Evolutionary conservation across 129 eudicot species (phyloP), one percentile per base, ranked within the genome.

Genomic region (Artemisia argyi): DNA sequence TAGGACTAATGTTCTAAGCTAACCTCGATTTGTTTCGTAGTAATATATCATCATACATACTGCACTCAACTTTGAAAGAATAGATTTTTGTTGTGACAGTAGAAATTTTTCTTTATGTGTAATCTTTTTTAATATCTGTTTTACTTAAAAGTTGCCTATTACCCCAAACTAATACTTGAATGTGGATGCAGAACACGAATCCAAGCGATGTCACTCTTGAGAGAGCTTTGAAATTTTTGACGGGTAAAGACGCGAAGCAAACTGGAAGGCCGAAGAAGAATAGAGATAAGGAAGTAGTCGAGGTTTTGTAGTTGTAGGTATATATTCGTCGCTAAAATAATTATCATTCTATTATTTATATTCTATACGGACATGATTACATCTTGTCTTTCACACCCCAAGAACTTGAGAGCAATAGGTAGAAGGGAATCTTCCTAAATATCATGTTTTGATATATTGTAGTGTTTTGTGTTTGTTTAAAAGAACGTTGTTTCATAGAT

Each of bases 221-320:
- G 80, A 87, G 82, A 84, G 98, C 96, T 11, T 16, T 93, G 85
- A 39, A 80, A 81, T 77, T 89, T 76, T 82, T 93, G 73, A 16
- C 53, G 58, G 66, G 98, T 73, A 85, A 87, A 78, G 90, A 85
- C 66, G 96, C 84, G n/a, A 86, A 74, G 76, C 81, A 77, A 76
- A 70, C 82, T 35, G 95, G 98, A 18, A 78, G 96, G 71, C 98
- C 98, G 1, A 86, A 83, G 88, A 75, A 57, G 72, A 79, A 72
- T 62, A 83, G 63, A 71, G 68, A 71, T 10, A 84, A 81, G 77
- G 74, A 63, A 59, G 54, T 22, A 56, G 70, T 73, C 32, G 88
- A 80, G 63, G 75, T 78, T 78, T 78, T 78, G 73, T 78, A 78
- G 77, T 56, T 78, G 49, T 55, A 64, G 61, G 60, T 56, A 17